Conservation (phyloP, 2,329 filamentous ascomycete genomes). For the Penicillium frequentans region DNA sequence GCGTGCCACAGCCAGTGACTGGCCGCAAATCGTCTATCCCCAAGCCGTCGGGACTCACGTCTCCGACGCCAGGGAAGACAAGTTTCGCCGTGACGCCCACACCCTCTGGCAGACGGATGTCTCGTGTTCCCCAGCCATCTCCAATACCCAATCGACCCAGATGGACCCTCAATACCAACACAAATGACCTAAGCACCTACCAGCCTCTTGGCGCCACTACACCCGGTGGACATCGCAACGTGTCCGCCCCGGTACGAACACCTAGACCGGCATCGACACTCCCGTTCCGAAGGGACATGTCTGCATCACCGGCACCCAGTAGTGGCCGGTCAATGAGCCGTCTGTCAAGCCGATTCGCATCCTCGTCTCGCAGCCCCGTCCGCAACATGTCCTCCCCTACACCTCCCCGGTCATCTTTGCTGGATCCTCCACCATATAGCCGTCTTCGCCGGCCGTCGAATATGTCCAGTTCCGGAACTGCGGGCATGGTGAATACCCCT, state of each 20-base stretch:
- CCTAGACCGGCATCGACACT: slow-evolving; percentile 43
- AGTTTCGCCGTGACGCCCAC: slow-evolving; percentile 55
- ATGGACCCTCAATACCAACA: slow-evolving; percentile 71
- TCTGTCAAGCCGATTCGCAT: slow-evolving; percentile 31
- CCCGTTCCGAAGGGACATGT: slow-evolving; percentile 44
- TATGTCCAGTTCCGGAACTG: slow-evolving; percentile 1
- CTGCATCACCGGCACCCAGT: slow-evolving; percentile 39
- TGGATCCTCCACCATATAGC: slow-evolving; percentile 46
- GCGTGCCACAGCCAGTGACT: slow-evolving; percentile 42
- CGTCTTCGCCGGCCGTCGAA: slow-evolving; percentile 35
- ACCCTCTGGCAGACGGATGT: slow-evolving; percentile 38
- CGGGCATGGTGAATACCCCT: slow-evolving; percentile 28
- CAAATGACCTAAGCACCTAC: slow-evolving; percentile 64
- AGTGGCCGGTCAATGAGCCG: slow-evolving; percentile 35
- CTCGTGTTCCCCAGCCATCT: slow-evolving; percentile 48
- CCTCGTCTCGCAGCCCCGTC: slow-evolving; percentile 30
- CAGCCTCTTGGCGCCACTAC: slow-evolving; percentile 62
- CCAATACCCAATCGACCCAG: slow-evolving; percentile 60
- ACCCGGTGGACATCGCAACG: slow-evolving; percentile 40
- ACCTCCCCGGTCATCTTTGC: slow-evolving; percentile 25
- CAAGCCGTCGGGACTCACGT: slow-evolving; percentile 30
- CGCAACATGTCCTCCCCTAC: slow-evolving; percentile 29
- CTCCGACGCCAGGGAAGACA: slow-evolving; percentile 36
- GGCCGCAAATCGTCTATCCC: slow-evolving; percentile 40
- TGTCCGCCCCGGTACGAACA: slow-evolving; percentile 22